Conservation (phyloP, 441 rosid species). For the Syzygium malaccense region DNA sequence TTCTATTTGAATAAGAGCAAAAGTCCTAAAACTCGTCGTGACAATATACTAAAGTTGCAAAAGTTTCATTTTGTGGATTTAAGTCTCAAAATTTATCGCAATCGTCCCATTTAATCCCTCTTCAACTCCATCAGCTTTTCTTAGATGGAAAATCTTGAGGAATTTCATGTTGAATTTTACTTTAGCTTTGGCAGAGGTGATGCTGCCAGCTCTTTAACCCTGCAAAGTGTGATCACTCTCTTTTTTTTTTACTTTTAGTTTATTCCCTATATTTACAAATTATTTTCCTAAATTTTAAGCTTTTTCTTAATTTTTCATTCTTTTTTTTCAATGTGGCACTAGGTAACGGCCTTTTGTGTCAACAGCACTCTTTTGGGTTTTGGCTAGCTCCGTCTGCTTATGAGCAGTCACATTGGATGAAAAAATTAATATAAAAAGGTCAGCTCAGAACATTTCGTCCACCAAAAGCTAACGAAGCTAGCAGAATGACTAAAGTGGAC, state of each 20-base stretch:
- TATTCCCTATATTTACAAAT: too few species aligned
- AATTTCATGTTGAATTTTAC: too few species aligned
- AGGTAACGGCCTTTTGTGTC: not conserved
- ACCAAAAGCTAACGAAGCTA: not conserved
- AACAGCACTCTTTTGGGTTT: not conserved
- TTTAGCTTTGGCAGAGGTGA: not conserved
- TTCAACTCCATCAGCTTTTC: not conserved
- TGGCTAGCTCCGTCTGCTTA: not conserved
- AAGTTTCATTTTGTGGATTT: not conserved
- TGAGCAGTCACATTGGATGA: not conserved
- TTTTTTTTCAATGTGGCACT: not conserved
- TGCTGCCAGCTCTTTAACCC: not conserved
- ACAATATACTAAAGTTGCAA: too few species aligned
- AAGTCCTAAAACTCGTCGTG: too few species aligned
- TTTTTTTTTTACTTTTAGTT: not conserved
- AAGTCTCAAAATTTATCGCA: not conserved
- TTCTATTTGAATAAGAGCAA: not conserved
- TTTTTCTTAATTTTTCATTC: not conserved
- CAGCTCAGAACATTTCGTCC: not conserved
- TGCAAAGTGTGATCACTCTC: not conserved
- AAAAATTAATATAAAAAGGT: not conserved
- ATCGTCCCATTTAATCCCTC: not conserved
- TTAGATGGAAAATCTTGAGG: not conserved
- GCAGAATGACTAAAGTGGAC: not conserved
- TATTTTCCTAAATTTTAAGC: not conserved